Conservation (phyloP, 371 early-diverging fungal species). For the Lichtheimia ramosa region DNA sequence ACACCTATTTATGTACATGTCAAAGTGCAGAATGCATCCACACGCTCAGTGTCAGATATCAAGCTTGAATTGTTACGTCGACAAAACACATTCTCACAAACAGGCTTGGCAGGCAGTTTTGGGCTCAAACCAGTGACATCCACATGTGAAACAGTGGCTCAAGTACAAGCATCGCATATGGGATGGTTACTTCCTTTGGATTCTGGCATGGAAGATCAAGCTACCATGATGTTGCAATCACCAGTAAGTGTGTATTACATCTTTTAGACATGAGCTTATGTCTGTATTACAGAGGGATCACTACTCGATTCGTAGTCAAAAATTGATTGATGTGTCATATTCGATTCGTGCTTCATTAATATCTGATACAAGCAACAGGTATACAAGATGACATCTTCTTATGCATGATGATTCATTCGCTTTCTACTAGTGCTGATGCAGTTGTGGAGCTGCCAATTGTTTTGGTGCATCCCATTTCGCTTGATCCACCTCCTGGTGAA, state of each 20-base stretch:
- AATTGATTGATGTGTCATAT: constrained; percentile 26
- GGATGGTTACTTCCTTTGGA: constrained; percentile 34
- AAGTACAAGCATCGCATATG: constrained; percentile 5
- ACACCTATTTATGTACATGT: constrained; percentile 27
- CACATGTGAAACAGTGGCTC: constrained; percentile 18
- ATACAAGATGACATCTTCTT: background rate
- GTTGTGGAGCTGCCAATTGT: constrained; percentile 27
- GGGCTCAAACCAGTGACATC: constrained; percentile 18
- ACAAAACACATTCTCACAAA: constrained; percentile 20
- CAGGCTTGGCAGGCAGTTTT: constrained; percentile 8
- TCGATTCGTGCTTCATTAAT: constrained; percentile 16
- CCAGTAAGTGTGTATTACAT: constrained; percentile 21
- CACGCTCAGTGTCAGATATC: constrained; percentile 15
- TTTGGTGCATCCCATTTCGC: constrained; percentile 32
- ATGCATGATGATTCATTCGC: no score
- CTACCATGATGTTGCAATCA: constrained; percentile 21
- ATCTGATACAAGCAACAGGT: constrained; percentile 18
- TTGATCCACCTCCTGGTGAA: constrained; percentile 34
- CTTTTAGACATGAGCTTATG: background rate
- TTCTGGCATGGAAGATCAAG: constrained; percentile 15
- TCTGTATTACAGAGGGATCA: constrained; percentile 11
- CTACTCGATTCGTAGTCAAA: constrained; percentile 20
- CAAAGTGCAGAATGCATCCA: constrained; percentile 19
- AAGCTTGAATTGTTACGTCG: constrained; percentile 32
- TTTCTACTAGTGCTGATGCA: constrained; percentile 12